Evolutionary conservation across 106 monocot species (phyloP), one percentile per base, ranked within the genome.

Genomic region (Dioscorea alata): DNA sequence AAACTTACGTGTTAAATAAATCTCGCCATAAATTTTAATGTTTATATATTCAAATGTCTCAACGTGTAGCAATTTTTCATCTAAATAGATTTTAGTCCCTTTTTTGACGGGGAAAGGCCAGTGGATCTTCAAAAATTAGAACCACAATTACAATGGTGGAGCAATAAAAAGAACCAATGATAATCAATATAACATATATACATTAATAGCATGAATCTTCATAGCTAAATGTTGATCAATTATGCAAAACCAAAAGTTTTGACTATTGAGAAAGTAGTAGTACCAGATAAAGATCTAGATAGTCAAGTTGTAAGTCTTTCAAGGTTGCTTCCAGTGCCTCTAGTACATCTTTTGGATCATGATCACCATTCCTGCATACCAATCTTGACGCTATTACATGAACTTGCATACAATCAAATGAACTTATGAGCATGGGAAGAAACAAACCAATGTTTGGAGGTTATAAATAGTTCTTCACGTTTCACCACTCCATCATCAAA

Each of bases 401-500:
- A 64, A 14, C 17, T 69, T 2, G n/a, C 4, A 33, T 9, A 33
- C 13, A 14, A 31, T 17, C 17, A 4, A n/a, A 20, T 6, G 0
- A 24, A 9, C 12, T 2, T 33, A 18, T 34, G 8, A 24, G 0
- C 14, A 64, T 17, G 28, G n/a, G 13, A 25, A 58, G 12, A 35
- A 63, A 61, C 71, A 13, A 51, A 97, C 96, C 96, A 92, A 71
- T 92, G 71, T 68, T 97, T 97, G 19, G 96, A 89, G 22, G 92
- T 97, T 83, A 92, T 89, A 49, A 92, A 97, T 73, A 97, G 72
- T 53, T 97, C 89, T 73, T 86, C 96, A 54, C 92, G 92, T 74
- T 85, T 84, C 63, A 97, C 92, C 33, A 92, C 31, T 33, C 84
- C 86, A 34, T 86, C 84, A 33, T 85, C 74, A 60, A 88, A 86